These are phyloP conservation scores for Pichia occidentalis DNA, from an alignment of 805 yeast genomes.

Conservation along the genomic window DNA sequence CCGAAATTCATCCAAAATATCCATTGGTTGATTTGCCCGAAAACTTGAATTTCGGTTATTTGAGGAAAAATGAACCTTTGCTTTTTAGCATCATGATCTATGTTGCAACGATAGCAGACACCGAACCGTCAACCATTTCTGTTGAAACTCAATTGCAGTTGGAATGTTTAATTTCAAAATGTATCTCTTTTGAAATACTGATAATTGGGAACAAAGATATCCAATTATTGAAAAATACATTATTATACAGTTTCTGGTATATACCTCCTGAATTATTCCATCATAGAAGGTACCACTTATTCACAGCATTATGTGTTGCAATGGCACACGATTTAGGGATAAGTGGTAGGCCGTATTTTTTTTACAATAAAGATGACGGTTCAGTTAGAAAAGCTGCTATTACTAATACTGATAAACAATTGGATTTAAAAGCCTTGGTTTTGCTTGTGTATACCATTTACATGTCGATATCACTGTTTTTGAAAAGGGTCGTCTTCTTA, in stretches of 20 bases:
- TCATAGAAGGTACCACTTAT: slow-evolving; percentile 68
- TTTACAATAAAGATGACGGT: slow-evolving; percentile 35
- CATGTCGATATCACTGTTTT: slow-evolving; percentile 56
- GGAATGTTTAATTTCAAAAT: slow-evolving; percentile 46
- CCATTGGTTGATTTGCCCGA: slow-evolving; percentile 55
- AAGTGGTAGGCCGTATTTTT: slow-evolving; percentile 44
- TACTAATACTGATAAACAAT: slow-evolving; percentile 30
- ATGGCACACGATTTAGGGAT: slow-evolving; percentile 75
- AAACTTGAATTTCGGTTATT: slow-evolving; percentile 36
- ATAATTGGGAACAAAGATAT: slow-evolving; percentile 63
- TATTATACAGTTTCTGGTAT: slow-evolving; percentile 70
- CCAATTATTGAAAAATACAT: slow-evolving; percentile 57
- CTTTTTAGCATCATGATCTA: slow-evolving; percentile 62
- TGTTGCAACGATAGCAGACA: slow-evolving; percentile 42
- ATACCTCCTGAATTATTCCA: slow-evolving; percentile 77
- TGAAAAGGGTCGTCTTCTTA: slow-evolving; percentile 55
- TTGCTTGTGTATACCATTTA: slow-evolving; percentile 55
- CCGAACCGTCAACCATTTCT: slow-evolving; percentile 22
- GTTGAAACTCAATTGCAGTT: slow-evolving; percentile 39
- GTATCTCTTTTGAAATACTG: slow-evolving; percentile 53
- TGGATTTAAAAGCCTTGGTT: slow-evolving; percentile 47
- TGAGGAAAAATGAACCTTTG: slow-evolving; percentile 50
- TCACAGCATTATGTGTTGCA: slow-evolving; percentile 57
- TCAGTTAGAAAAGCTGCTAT: slow-evolving; percentile 35
- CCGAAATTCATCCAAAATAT: slow-evolving; percentile 38